Percentiles rank a stretch among this genome's conserved stretches.
Conservation (phyloP, 495 filamentous ascomycete genomes). For the Podospora pseudoanserina region DNA sequence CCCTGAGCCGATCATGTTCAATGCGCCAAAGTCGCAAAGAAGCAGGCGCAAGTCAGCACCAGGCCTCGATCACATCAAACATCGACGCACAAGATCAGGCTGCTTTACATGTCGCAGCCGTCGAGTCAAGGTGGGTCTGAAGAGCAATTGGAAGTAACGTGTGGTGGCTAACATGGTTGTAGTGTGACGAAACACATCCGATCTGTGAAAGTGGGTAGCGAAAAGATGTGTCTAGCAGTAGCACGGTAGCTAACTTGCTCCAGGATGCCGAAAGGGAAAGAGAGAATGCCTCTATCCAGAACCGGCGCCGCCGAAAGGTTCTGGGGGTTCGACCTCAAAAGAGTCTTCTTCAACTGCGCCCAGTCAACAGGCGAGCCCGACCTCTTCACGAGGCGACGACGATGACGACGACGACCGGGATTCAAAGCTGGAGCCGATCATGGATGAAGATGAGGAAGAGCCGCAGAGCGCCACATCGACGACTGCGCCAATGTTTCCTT, state of each 20-base stretch:
- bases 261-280: slow-evolving; percentile 80
- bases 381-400: slow-evolving; percentile 51
- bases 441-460: slow-evolving; percentile 62
- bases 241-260: slow-evolving; percentile 21
- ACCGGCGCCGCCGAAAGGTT: slow-evolving; percentile 50
- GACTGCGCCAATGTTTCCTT: slow-evolving; percentile 36
- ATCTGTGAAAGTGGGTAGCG: slow-evolving; percentile 71
- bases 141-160: neutral
- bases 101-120: slow-evolving; percentile 91
- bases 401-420: slow-evolving; percentile 53
- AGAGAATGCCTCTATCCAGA: slow-evolving; percentile 82
- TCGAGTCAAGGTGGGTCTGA: slow-evolving; percentile 73
- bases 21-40: slow-evolving; percentile 50
- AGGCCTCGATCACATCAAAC: slow-evolving; percentile 78
- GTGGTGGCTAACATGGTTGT: slow-evolving; percentile 15
- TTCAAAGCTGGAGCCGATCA: slow-evolving; percentile 56
- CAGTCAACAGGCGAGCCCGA: slow-evolving; percentile 50
- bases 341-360: slow-evolving; percentile 43
- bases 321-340: slow-evolving; percentile 44
- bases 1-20: slow-evolving; percentile 47
- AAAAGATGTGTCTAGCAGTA: slow-evolving; percentile 11
- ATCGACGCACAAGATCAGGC: slow-evolving; percentile 86
- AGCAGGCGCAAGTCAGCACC: slow-evolving; percentile 56
- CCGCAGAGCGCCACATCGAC: slow-evolving; percentile 35
- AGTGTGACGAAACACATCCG: slow-evolving; percentile 85